Percentiles rank a stretch among this genome's conserved stretches.
Conservation (phyloP, 495 filamentous ascomycete genomes). For the Aspergillus sparsus region DNA sequence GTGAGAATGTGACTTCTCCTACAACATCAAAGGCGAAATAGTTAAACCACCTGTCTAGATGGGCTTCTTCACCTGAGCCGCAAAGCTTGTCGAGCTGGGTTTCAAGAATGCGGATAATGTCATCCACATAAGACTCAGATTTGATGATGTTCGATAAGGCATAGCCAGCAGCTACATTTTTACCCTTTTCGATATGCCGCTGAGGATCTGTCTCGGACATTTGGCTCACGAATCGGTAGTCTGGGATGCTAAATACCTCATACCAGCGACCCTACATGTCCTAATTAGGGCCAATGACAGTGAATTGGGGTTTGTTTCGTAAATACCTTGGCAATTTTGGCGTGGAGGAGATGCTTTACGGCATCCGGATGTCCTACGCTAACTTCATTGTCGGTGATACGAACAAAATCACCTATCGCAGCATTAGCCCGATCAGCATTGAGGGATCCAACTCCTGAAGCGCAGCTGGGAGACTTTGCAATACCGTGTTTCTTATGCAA, state of each 20-base stretch:
- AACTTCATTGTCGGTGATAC: constrained; percentile 52
- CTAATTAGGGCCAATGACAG: neutral
- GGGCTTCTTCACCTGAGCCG: constrained; percentile 28
- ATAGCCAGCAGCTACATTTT: constrained; percentile 41
- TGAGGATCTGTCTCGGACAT: constrained; percentile 45
- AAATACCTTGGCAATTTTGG: constrained; percentile 29
- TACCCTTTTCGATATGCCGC: constrained; percentile 33
- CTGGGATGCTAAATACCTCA: constrained; percentile 36
- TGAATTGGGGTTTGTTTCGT: too few species aligned
- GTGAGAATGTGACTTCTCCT: constrained; percentile 43
- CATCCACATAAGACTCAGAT: constrained; percentile 41
- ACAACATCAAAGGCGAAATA: constrained; percentile 52
- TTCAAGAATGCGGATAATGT: constrained; percentile 32
- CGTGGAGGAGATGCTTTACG: constrained; percentile 34
- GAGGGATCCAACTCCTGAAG: neutral
- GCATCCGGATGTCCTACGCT: constrained; percentile 48
- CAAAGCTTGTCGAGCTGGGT: constrained; percentile 33
- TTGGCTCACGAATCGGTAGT: constrained; percentile 45
- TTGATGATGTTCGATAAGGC: constrained; percentile 44
- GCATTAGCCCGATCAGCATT: neutral
- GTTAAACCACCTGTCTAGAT: constrained; percentile 49
- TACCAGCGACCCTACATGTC: constrained; percentile 33
- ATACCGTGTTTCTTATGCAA: constrained; percentile 47
- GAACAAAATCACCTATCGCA: constrained; percentile 43
- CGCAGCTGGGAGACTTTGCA: neutral